phyloP scores from a whole-genome alignment of 306 rosid species.

The Bauhinia variegata region DNA sequence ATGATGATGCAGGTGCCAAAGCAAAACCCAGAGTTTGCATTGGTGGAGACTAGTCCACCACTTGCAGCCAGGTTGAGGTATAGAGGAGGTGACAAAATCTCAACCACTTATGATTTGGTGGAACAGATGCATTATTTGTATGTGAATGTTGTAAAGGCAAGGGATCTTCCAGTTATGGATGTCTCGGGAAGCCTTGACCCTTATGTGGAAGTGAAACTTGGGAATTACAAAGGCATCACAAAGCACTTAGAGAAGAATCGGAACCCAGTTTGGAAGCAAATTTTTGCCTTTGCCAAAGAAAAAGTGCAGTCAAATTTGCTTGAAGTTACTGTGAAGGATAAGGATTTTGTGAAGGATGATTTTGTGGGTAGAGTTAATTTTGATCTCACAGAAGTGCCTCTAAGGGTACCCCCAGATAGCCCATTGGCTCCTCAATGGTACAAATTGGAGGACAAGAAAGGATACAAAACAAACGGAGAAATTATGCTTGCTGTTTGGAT shows the following conservation, averaged over 20 bases:
- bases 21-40: slow-evolving; percentile 72
- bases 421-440: slow-evolving; percentile 99
- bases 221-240: slow-evolving; percentile 82
- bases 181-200: slow-evolving; percentile 91
- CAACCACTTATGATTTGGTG: slow-evolving; percentile 87
- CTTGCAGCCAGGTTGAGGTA: slow-evolving; percentile 70
- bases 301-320: slow-evolving; percentile 70
- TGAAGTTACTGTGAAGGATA: slow-evolving; percentile 83
- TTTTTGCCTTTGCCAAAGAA: slow-evolving; percentile 85
- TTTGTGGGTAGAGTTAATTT: slow-evolving; percentile 71
- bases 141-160: slow-evolving; percentile 87
- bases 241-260: slow-evolving; percentile 85
- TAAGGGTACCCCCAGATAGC: slow-evolving; percentile 85
- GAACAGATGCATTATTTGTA: slow-evolving; percentile 90
- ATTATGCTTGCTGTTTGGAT: slow-evolving; percentile 96
- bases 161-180: slow-evolving; percentile 91
- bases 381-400: slow-evolving; percentile 72
- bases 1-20: slow-evolving; percentile 69
- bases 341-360: slow-evolving; percentile 85
- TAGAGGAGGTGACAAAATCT: slow-evolving; percentile 66
- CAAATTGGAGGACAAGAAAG: slow-evolving; percentile 71
- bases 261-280: slow-evolving; percentile 85
- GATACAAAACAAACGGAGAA: slow-evolving; percentile 63
- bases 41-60: slow-evolving; percentile 87
- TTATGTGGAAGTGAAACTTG: slow-evolving; percentile 88